Percentiles rank a stretch among this genome's conserved stretches.
phyloP scores from a whole-genome alignment of 495 filamentous ascomycete species.

The Pseudotulostoma volvatum region DNA sequence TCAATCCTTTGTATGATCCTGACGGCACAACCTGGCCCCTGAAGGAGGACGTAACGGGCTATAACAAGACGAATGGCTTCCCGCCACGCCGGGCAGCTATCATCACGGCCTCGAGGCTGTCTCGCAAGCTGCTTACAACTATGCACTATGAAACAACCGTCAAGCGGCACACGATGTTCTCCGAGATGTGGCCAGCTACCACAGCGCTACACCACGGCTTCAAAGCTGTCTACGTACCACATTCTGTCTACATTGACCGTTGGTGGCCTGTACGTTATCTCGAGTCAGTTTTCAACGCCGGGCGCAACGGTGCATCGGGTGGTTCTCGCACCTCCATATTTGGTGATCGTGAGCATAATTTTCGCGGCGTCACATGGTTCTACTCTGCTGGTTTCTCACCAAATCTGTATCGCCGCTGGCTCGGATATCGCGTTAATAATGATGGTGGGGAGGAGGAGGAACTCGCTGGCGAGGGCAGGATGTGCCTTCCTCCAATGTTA shows the following conservation, averaged over 20 bases:
- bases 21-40: constrained; percentile 78
- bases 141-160: constrained; percentile 84
- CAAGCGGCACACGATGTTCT: constrained; percentile 76
- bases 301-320: constrained; percentile 60
- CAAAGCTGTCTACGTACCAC: constrained; percentile 88
- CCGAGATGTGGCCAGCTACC: constrained; percentile 89
- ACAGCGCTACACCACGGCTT: constrained; percentile 80
- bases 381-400: constrained; percentile 76
- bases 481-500: constrained; percentile 88
- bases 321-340: constrained; percentile 62
- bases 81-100: constrained; percentile 78
- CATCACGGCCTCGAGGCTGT: constrained; percentile 71
- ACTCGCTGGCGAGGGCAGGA: constrained; percentile 58
- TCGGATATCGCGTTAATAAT: constrained; percentile 69
- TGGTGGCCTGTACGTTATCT: constrained; percentile 71
- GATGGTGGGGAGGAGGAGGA: constrained; percentile 78
- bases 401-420: constrained; percentile 75
- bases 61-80: constrained; percentile 47
- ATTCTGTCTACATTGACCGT: constrained; percentile 82
- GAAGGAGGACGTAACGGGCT: constrained; percentile 77
- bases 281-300: constrained; percentile 69
- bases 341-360: constrained; percentile 78
- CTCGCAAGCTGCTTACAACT: constrained; percentile 56
- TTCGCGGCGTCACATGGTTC: constrained; percentile 81
- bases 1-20: constrained; percentile 90